phyloP scores from a whole-genome alignment of 2,329 filamentous ascomycete species.

The Talaromyces sp. region DNA sequence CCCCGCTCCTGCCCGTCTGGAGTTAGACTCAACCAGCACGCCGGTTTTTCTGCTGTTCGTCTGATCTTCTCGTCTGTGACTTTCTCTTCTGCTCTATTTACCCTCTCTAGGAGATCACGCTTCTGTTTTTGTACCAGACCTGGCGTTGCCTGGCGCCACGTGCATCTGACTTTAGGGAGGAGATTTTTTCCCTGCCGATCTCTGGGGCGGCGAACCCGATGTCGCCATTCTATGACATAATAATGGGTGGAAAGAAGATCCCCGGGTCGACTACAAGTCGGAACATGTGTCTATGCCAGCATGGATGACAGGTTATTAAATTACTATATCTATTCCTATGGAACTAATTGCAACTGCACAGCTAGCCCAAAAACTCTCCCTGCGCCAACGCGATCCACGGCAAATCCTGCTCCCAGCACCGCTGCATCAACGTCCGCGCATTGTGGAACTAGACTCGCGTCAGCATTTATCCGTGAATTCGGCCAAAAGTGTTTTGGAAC shows the following conservation, averaged over 20 bases:
- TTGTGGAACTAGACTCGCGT: constrained; percentile 29
- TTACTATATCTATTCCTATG: no score
- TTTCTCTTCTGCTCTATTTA: no score
- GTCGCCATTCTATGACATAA: background rate
- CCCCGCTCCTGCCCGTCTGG: background rate
- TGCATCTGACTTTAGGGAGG: background rate
- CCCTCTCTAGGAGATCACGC: background rate
- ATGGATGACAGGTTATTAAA: background rate
- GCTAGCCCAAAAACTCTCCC: constrained; percentile 35
- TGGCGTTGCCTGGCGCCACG: background rate
- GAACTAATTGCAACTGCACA: no score
- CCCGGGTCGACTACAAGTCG: background rate
- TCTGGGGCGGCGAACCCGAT: background rate
- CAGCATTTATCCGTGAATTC: background rate
- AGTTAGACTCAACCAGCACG: no score
- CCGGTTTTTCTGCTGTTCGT: background rate
- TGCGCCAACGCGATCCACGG: constrained; percentile 35
- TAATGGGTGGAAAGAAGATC: background rate
- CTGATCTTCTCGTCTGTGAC: background rate
- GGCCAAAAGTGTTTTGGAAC: constrained; percentile 13
- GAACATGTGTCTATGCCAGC: no score
- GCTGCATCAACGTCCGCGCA: constrained; percentile 36
- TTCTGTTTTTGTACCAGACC: background rate
- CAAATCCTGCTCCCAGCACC: constrained; percentile 31
- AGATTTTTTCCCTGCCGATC: background rate